Evolutionary conservation across 768 basidiomycete species (phyloP), one percentile per base, ranked within the genome.

Genomic region (Albatrellus ellisii): DNA sequence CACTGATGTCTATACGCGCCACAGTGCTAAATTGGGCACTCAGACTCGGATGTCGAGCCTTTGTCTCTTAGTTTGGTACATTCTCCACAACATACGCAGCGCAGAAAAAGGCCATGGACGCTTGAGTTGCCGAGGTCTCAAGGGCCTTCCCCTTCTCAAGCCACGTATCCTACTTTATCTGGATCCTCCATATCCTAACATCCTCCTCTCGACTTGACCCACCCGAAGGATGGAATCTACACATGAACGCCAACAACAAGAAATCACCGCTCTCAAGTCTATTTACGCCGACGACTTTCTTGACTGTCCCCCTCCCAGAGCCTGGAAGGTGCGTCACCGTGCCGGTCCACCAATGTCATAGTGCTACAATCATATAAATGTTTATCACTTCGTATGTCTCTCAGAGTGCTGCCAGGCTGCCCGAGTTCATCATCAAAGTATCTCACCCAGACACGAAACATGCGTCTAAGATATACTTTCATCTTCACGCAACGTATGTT

Each of bases 241-340:
- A 45, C 75, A 78, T 64, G 79, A 84, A 65, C 66, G 69, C 56
- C 72, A 72, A 57, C 66, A 68, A 46, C 61, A 65, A 51, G 86
- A 90, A 68, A 80, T 89, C 47, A 80, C 78, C 37, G 82, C 77
- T 24, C 67, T 89, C 47, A 73, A 75, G 57, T 79, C 84, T 46
- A 90, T 89, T 46, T 89, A 82, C 62, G 79, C 69, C 50, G 72
- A 80, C 47, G 77, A 88, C 54, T 88, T 85, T 54, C 68, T 76
- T 20, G 72, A 81, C 52, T 71, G 70, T 42, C 79, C 35, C 6
- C 31, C 78, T 17, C 77, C 83, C 12, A 79, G 80, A 25, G 86
- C 73, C 39, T 90, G 87, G 86, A 88, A 86, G 71, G 85, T 83
- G 28, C 9, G 61, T 57, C 7, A 36, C 26, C 22, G 25, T 12